These are phyloP conservation scores for Sporisorium iseilematis-ciliati DNA, from an alignment of 1,284 basidiomycete species.

Conservation along the genomic window DNA sequence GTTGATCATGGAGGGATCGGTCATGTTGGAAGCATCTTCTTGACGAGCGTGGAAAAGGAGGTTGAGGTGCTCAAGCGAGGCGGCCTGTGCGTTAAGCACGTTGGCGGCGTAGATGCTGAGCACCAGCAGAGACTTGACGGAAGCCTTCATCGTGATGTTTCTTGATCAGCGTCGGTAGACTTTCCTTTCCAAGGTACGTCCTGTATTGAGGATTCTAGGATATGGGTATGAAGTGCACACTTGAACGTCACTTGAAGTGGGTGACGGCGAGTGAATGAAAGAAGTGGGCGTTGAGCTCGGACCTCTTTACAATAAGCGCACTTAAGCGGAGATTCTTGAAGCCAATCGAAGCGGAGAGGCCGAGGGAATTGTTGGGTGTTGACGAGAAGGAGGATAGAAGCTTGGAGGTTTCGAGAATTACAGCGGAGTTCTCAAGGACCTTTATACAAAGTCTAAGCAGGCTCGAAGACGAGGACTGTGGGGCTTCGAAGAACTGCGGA, in stretches of 20 bases:
- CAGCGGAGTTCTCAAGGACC: constrained; percentile 17
- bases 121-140: constrained; percentile 34
- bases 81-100: constrained; percentile 25
- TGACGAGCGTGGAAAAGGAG: constrained; percentile 26
- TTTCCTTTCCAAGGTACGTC: background rate
- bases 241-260: background rate
- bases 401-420: background rate
- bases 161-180: too few species aligned
- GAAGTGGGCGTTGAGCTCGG: background rate
- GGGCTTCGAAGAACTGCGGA: background rate
- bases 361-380: background rate
- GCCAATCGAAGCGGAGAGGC: background rate
- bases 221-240: background rate
- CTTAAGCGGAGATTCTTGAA: background rate
- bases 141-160: constrained; percentile 19
- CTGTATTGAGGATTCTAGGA: background rate
- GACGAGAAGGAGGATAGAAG: background rate
- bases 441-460: constrained; percentile 19
- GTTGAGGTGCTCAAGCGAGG: constrained; percentile 34
- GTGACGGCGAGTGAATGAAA: background rate
- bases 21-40: constrained; percentile 16
- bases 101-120: constrained; percentile 40
- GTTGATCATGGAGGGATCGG: constrained; percentile 3
- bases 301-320: background rate
- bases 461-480: background rate